Base-by-base conservation (phyloP, 139 green algal species). In the Asterochloris sp. region DNA sequence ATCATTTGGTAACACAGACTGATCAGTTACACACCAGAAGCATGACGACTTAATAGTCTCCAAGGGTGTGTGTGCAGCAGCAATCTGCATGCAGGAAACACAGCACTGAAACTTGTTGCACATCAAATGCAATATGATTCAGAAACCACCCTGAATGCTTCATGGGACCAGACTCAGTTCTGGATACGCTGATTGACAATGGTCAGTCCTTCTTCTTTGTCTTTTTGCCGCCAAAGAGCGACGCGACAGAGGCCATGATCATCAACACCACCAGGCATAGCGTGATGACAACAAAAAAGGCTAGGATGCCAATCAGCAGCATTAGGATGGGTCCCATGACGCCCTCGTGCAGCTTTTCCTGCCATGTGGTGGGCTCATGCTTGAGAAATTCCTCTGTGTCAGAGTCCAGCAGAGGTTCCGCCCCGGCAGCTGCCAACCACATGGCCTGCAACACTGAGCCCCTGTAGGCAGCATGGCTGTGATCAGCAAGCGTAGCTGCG, bases 151-250 rank as follows among this genome's bases (percentile, higher is more conserved):
- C n/a, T n/a, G 38, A 54, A 54, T 54, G 38, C 38, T 54, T 54
- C 38, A 54, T 54, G 38, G 38, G 6, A 54, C 2, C 38, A 54
- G 6, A 54, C 38, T 54, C 38, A 54, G 38, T 54, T 54, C 38
- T 71, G 17, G 66, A 71, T 71, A 8, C 21, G 21, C 19, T 9
- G 11, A 0, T 1, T 10, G 11, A 54, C 23, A 10, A 16, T 63
- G 38, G 26, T 80, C 76, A 80, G 11, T 80, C 60, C 24, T 80
- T 61, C 24, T 80, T 80, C 76, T 69, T 80, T 0, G 54, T 11
- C n/a, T 23, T 64, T 69, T 61, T 61, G 24, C 47, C 68, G 14
- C 60, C 54, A 80, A 80, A 80, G 14, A 62, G 60, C 38, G 60
- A 28, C 11, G 76, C 76, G 24, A 80, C 13, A 15, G 68, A 69